Base-by-base conservation (phyloP, 345 rosid species). In the Conringia planisiliqua region DNA sequence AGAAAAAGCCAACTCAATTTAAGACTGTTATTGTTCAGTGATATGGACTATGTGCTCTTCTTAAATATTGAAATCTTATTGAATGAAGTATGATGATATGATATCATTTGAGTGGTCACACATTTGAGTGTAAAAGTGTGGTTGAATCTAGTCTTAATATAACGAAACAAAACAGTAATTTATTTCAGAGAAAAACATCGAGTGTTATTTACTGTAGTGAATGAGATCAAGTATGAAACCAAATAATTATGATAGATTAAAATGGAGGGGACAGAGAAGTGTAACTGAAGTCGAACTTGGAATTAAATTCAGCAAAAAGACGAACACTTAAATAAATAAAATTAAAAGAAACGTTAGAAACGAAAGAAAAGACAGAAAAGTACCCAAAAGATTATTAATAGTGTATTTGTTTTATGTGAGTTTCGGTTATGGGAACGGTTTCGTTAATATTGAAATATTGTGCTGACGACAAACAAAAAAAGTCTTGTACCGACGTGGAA, bases 361-460 rank as follows among this genome's bases (percentile, higher is more conserved):
- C 24, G 17, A 40, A 32, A 61, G 29, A 51, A 69, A 73, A 40
- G 72, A 74, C 67, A 66, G 60, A 66, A 74, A 43, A 70, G 58
- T 62, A 69, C 66, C 40, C 43, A 16, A 14, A 62, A 29, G 5
- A 17, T 24, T 35, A 60, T 70, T 62, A 24, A 55, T 24, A n/a
- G 66, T 44, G 71, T 55, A 14, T 76, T 48, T 70, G 71, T 77
- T 70, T 63, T 70, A 46, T 39, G 18, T 56, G 76, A 77, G 80
- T 77, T 77, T 77, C 80, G 71, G 80, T 70, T 77, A 77, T 77
- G 67, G 60, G 76, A 77, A 77, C 76, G 76, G 80, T 71, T 77
- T 77, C 76, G 72, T 70, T 70, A 76, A 76, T 63, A 63, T 77
- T 56, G 71, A 77, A 63, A 54, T 44, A 59, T 63, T 47, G 10